Conservation (phyloP, 108 stramenopile species). For the Cyclostephanos tholiformis region DNA sequence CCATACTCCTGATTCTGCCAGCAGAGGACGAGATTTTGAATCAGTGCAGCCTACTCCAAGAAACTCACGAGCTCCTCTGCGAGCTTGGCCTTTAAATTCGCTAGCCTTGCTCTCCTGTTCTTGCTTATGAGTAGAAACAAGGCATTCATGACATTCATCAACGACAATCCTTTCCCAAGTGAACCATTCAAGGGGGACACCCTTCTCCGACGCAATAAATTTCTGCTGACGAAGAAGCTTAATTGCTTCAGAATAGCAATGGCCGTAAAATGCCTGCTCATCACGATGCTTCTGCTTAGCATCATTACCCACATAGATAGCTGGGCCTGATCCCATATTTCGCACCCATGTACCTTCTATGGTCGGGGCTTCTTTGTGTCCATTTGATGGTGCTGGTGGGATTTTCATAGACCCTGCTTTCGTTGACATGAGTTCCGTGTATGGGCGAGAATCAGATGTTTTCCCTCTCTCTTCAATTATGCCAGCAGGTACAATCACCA, state of each 20-base stretch:
- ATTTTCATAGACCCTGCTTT: constrained; percentile 44
- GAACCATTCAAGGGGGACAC: constrained; percentile 55
- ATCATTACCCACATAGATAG: constrained; percentile 59
- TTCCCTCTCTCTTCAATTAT: constrained; percentile 49
- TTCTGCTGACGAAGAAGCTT: constrained; percentile 25
- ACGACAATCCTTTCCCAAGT: constrained; percentile 59
- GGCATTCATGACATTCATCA: constrained; percentile 55
- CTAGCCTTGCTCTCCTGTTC: constrained; percentile 28
- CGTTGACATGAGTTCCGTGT: constrained; percentile 52
- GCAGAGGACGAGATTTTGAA: constrained; percentile 52
- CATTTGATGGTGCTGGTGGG: constrained; percentile 51
- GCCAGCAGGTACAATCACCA: constrained; percentile 51
- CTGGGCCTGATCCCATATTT: constrained; percentile 60
- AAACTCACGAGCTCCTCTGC: constrained; percentile 55
- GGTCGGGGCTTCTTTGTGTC: constrained; percentile 56
- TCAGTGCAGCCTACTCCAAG: constrained; percentile 62
- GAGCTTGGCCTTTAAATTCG: constrained; percentile 38
- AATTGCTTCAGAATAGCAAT: constrained; percentile 32
- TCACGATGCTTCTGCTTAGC: constrained; percentile 34
- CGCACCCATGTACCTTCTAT: constrained; percentile 63
- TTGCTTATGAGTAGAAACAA: constrained; percentile 18
- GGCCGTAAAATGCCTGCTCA: constrained; percentile 24
- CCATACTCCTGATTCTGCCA: constrained; percentile 50
- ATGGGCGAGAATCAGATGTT: constrained; percentile 28
- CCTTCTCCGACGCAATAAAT: constrained; percentile 18